Evolutionary conservation across 1,139 yeast species (phyloP), one percentile per base, ranked within the genome.

Genomic region (Tardiomyces blankii): DNA sequence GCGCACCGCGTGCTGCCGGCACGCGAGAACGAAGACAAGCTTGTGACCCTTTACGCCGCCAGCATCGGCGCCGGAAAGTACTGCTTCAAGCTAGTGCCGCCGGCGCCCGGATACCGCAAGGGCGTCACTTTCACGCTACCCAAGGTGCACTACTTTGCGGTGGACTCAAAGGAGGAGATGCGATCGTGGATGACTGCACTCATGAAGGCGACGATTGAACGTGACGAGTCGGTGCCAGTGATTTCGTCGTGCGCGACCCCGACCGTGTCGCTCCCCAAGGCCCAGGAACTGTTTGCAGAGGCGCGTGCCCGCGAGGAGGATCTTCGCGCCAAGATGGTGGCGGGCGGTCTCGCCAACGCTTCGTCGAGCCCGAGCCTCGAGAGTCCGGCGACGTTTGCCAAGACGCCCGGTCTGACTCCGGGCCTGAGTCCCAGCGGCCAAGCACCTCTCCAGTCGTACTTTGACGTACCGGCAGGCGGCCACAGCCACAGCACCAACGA

Each of bases 51-150:
- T 46, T 85, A 85, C 65, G 96, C 97, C 1, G 91, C 96, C 1
- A 80, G 93, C 33, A 84, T 95, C 3, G 96, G 96, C 13, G 84
- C 85, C 46, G 97, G 97, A 16, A 73, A 95, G 42, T 86, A 79
- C 61, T 88, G 96, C 59, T 91, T 91, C 69, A 91, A 91, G 63
- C 64, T 91, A 14, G 80, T 89, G 2, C 99, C 99, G 4, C 99
- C 99, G 0, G 96, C 95, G 1, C 98, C 98, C 0, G 99, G 99
- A 0, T 85, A 91, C 51, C 81, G 82, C 54, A 91, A 89, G 65
- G 97, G 97, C 0, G 76, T 91, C 48, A 89, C 96, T 0, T 93
- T 93, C 62, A 93, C 99, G 0, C 96, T 89, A 55, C 98, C 96
- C 32, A 86, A 88, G 55, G 85, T 89, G 2, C 98, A 91, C 59